phyloP scores from a whole-genome alignment of 2,329 filamentous ascomycete species.

The Scortechinia acanthostroma region DNA sequence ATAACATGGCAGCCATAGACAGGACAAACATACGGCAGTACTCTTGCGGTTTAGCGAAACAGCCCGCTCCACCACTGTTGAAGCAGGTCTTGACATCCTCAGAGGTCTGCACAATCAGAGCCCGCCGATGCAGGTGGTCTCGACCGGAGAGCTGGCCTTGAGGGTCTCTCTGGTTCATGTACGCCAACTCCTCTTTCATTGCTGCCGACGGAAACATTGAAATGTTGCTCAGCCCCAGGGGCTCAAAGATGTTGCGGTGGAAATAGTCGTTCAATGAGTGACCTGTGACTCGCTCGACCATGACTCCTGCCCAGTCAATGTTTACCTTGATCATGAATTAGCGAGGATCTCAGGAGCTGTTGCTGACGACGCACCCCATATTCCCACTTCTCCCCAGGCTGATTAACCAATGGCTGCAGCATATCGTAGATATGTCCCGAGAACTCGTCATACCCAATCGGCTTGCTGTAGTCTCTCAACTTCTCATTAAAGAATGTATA shows the following conservation, averaged over 20 bases:
- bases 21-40: slow-evolving; percentile 40
- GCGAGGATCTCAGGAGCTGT: not conserved
- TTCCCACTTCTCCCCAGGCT: slow-evolving; percentile 55
- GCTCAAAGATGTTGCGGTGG: slow-evolving; percentile 34
- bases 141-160: no score
- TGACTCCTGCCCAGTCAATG: slow-evolving; percentile 45
- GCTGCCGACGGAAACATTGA: slow-evolving; percentile 45
- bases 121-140: slow-evolving; percentile 40
- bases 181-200: slow-evolving; percentile 45
- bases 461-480: slow-evolving; percentile 35
- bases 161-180: slow-evolving; percentile 43
- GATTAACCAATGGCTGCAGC: slow-evolving; percentile 45
- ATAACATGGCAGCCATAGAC: not conserved
- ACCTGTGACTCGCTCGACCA: slow-evolving; percentile 34
- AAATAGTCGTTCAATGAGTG: slow-evolving; percentile 37
- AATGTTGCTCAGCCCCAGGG: slow-evolving; percentile 37
- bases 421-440: slow-evolving; percentile 42
- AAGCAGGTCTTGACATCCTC: slow-evolving; percentile 32
- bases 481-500: slow-evolving; percentile 45
- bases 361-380: slow-evolving; percentile 38
- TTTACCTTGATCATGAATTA: slow-evolving; percentile 22
- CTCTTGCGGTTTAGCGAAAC: slow-evolving; percentile 50
- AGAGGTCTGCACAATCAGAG: slow-evolving; percentile 30
- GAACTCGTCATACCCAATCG: slow-evolving; percentile 48
- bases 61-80: slow-evolving; percentile 54